Conservation (phyloP, 352 stramenopile species). For the Pilasporangium apinafurcum region DNA sequence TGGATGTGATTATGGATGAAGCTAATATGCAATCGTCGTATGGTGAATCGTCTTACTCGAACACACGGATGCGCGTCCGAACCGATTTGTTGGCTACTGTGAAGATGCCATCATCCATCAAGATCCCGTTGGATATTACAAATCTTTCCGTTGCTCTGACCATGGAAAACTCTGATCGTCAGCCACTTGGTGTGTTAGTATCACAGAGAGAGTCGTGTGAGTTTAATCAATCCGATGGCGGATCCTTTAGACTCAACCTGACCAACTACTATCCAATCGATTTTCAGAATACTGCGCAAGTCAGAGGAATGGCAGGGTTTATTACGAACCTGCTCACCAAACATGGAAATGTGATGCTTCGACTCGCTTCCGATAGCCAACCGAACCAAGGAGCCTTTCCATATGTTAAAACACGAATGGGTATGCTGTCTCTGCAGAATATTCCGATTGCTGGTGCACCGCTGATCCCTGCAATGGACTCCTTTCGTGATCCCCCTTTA, state of each 20-base stretch:
- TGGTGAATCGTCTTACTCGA: slow-evolving; percentile 17
- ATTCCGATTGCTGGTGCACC: slow-evolving; percentile 56
- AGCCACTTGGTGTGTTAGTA: slow-evolving; percentile 37
- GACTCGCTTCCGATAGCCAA: slow-evolving; percentile 22
- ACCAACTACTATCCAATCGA: slow-evolving; percentile 53
- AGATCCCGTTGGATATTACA: slow-evolving; percentile 57
- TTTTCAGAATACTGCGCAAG: slow-evolving; percentile 29
- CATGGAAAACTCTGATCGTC: slow-evolving; percentile 29
- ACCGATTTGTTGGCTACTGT: slow-evolving; percentile 60
- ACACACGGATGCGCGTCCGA: slow-evolving; percentile 65
- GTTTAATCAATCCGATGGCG: slow-evolving; percentile 50
- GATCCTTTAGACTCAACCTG: slow-evolving; percentile 72
- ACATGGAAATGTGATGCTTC: slow-evolving; percentile 54
- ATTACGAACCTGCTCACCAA: slow-evolving; percentile 52
- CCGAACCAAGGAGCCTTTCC: slow-evolving; percentile 54
- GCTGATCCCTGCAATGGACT: slow-evolving; percentile 61
- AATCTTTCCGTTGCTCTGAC: slow-evolving; percentile 57
- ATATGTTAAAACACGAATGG: slow-evolving; percentile 66
- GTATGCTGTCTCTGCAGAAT: slow-evolving; percentile 47
- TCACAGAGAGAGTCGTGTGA: slow-evolving; percentile 50
- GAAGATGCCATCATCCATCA: slow-evolving; percentile 66
- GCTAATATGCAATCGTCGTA: slow-evolving; percentile 1
- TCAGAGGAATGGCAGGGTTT: slow-evolving; percentile 46
- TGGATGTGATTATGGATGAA: slow-evolving; percentile 57
- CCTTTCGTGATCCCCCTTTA: slow-evolving; percentile 54